Percentiles rank a stretch among this genome's conserved stretches.
Evolutionary conservation across 208 protist genomes (phyloP).

Genomic region (Herpetomonas samuelpessoai): DNA sequence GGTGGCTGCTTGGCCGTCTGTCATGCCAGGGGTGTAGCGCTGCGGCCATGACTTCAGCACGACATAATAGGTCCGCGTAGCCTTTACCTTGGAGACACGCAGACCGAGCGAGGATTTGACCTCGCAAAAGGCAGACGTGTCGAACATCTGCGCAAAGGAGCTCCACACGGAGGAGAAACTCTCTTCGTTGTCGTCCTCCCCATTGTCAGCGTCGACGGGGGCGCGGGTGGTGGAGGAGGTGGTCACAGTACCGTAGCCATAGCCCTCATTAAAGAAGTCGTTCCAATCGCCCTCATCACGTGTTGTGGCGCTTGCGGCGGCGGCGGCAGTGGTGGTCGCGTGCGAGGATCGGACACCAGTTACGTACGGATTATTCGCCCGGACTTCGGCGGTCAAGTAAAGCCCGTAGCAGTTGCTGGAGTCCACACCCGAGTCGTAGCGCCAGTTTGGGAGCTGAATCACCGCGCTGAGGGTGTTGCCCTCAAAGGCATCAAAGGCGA

Average conservation of each 20-base stretch:
- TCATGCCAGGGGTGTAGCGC: neutral
- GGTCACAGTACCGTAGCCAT: no score
- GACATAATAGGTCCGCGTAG: conserved; percentile 30
- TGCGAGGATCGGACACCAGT: neutral
- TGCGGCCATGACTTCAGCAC: conserved; percentile 18
- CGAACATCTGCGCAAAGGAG: conserved; percentile 46
- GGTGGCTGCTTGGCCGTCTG: conserved; percentile 4
- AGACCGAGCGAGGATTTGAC: conserved; percentile 48
- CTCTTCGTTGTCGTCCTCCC: conserved; percentile 1
- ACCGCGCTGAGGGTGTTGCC: conserved; percentile 36
- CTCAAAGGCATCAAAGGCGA: conserved; percentile 28
- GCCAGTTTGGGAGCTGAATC: conserved; percentile 39
- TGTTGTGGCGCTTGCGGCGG: neutral
- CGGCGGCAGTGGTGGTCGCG: neutral
- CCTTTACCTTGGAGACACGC: conserved; percentile 25
- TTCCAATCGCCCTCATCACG: neutral
- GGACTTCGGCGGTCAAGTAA: conserved; percentile 42
- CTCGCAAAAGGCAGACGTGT: conserved; percentile 62
- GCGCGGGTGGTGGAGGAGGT: neutral
- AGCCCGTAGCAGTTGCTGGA: conserved; percentile 38
- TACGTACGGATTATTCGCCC: conserved; percentile 2
- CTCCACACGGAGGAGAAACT: conserved; percentile 42
- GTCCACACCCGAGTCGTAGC: conserved; percentile 34
- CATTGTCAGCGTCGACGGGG: conserved; percentile 2
- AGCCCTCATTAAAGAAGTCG: neutral